phyloP scores from a whole-genome alignment of 768 basidiomycete species.

The Asterophora lycoperdoides region DNA sequence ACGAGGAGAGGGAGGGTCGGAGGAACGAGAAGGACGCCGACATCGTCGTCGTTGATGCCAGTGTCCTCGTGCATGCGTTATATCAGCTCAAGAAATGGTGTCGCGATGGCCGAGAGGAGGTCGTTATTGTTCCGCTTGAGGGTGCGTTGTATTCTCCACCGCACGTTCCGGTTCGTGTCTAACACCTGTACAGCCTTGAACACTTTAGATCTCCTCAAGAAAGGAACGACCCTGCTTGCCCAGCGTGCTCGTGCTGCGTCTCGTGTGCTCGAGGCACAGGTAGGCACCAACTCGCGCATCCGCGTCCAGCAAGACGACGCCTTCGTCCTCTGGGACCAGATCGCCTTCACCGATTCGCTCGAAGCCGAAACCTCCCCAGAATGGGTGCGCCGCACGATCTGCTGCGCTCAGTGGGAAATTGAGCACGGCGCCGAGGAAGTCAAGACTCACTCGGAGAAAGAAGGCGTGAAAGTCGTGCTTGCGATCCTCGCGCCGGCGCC shows the following conservation, averaged over 20 bases:
- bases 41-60: constrained; percentile 74
- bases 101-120: constrained; percentile 68
- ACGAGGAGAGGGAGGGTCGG: constrained; percentile 23
- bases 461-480: constrained; percentile 47
- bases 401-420: constrained; percentile 74
- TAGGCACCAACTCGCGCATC: constrained; percentile 78
- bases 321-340: constrained; percentile 77
- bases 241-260: constrained; percentile 84
- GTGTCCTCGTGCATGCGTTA: constrained; percentile 74
- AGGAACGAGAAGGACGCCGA: constrained; percentile 58
- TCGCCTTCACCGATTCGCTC: constrained; percentile 43
- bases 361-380: constrained; percentile 51
- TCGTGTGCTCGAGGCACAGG: constrained; percentile 83
- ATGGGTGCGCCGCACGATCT: constrained; percentile 82
- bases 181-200: constrained; percentile 60
- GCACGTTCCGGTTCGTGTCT: too few species aligned
- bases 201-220: constrained; percentile 90
- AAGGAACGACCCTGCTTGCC: constrained; percentile 74
- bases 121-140: constrained; percentile 84
- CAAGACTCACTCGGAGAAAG: too few species aligned
- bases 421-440: constrained; percentile 40
- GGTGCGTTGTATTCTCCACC: constrained; percentile 38
- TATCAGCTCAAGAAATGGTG: constrained; percentile 82
- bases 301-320: constrained; percentile 80
- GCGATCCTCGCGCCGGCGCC: constrained; percentile 40